phyloP scores from a whole-genome alignment of 352 stramenopile genomes.

The Globisporangium orthogonon region DNA sequence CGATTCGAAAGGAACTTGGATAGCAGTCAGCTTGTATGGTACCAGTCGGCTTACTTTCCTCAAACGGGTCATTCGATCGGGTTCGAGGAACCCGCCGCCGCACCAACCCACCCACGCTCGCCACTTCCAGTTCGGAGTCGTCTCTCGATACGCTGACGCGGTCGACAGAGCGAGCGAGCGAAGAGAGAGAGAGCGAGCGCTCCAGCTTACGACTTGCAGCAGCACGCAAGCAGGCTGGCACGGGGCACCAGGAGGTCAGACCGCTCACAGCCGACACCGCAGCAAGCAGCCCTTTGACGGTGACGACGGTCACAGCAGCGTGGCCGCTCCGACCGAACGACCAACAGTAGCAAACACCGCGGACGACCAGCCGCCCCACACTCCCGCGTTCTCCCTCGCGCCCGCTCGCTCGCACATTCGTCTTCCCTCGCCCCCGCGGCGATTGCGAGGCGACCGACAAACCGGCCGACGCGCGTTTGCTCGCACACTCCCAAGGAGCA shows the following conservation, averaged over 20 bases:
- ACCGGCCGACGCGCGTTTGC: conserved; percentile 1
- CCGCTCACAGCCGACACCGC: background rate
- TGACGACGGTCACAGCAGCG: background rate
- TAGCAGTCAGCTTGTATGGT: no score
- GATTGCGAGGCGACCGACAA: conserved; percentile 1
- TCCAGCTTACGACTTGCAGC: background rate
- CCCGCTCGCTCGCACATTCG: background rate
- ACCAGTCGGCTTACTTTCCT: no score
- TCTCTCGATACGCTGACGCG: no score
- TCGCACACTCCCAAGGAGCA: background rate
- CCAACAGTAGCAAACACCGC: background rate
- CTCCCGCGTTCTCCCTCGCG: background rate
- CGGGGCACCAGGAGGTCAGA: background rate
- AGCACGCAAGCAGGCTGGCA: background rate
- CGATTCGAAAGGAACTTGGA: no score
- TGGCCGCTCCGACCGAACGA: conserved; percentile 1
- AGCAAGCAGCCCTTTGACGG: background rate
- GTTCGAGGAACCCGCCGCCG: no score
- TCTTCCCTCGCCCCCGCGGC: conserved; percentile 3
- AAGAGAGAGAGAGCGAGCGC: background rate
- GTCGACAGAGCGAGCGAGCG: background rate
- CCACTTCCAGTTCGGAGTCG: no score
- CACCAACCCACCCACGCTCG: no score
- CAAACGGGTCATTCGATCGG: no score
- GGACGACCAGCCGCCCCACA: background rate